Evolutionary conservation across 805 yeast species (phyloP).

Genomic region (Hanseniaspora taiwanica): DNA sequence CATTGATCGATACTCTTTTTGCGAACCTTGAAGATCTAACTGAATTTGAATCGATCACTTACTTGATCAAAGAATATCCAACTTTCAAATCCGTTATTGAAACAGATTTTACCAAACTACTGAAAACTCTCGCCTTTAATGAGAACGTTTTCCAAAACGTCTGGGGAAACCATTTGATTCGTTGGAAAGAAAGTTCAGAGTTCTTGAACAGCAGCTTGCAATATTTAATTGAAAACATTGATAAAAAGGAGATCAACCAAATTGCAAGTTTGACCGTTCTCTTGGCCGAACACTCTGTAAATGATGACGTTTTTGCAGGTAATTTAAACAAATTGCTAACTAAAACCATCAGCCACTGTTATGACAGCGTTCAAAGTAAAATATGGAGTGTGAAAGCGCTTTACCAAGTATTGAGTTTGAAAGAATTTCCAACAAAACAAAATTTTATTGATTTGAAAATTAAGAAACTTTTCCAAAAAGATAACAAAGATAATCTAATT

Average conservation of each 20-base stretch:
- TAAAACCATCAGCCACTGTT: not conserved
- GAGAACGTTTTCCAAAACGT: slow-evolving; percentile 24
- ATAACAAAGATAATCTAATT: no score
- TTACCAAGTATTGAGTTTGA: not conserved
- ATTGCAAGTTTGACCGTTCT: not conserved
- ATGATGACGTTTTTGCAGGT: not conserved
- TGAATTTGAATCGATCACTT: slow-evolving; percentile 6
- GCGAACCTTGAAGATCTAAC: slow-evolving; percentile 1
- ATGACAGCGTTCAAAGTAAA: not conserved
- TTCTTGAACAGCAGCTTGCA: slow-evolving; percentile 14
- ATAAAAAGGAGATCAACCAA: not conserved
- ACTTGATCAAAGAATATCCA: slow-evolving; percentile 33
- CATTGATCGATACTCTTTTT: slow-evolving; percentile 8
- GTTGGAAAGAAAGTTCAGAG: slow-evolving; percentile 21
- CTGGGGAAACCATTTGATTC: slow-evolving; percentile 30
- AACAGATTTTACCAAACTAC: slow-evolving; percentile 20
- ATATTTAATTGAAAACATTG: slow-evolving; percentile 4
- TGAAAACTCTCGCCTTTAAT: slow-evolving; percentile 7
- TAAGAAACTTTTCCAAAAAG: not conserved
- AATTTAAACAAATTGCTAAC: slow-evolving; percentile 1
- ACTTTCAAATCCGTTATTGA: slow-evolving; percentile 43
- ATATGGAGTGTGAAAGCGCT: not conserved
- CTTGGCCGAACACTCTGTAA: not conserved
- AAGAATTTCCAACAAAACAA: not conserved
- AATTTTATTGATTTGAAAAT: not conserved